Conservation (phyloP, 2,329 filamentous ascomycete genomes). For the Falciphora oryzae region DNA sequence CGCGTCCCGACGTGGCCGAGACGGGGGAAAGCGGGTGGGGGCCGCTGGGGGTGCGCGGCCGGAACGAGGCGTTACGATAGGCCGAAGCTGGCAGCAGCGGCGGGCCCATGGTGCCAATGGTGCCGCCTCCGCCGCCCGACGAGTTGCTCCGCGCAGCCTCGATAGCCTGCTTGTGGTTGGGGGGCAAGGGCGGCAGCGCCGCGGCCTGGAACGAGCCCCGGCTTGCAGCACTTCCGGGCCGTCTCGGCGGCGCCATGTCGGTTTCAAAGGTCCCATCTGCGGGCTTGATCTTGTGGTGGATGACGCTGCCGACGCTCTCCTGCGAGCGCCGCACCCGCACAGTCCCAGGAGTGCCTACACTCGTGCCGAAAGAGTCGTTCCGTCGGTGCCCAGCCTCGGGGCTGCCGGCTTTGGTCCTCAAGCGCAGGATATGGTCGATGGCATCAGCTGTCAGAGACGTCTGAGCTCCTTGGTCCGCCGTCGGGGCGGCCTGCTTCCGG, state of each 20-base stretch:
- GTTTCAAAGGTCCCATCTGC: conserved; percentile 29
- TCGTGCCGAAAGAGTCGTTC: conserved; percentile 28
- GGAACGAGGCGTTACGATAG: conserved; percentile 35
- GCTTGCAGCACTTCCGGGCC: conserved; percentile 72
- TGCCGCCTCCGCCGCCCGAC: conserved; percentile 33
- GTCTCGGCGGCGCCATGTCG: conserved; percentile 33
- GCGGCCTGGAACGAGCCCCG: conserved; percentile 30
- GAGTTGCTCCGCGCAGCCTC: conserved; percentile 65
- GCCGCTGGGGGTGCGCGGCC: conserved; percentile 58
- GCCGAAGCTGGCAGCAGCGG: conserved; percentile 79
- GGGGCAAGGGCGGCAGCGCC: conserved; percentile 65
- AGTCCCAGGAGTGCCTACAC: conserved; percentile 25
- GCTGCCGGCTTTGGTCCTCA: conserved; percentile 46
- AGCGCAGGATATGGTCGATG: conserved; percentile 61
- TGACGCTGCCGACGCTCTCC: conserved; percentile 42
- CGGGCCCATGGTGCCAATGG: conserved; percentile 63
- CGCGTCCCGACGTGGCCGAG: conserved; percentile 34
- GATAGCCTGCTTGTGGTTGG: conserved; percentile 79
- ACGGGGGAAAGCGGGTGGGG: conserved; percentile 38
- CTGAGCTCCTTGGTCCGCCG: conserved; percentile 69
- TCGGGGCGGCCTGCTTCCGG: conserved; percentile 37
- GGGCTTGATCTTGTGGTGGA: conserved; percentile 31
- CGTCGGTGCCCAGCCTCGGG: conserved; percentile 27
- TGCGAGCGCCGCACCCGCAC: conserved; percentile 41
- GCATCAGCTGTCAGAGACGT: conserved; percentile 77